These are phyloP conservation scores for Secale cereale DNA, from an alignment of 176 grass and related monocot genomes.

Conservation along the genomic window DNA sequence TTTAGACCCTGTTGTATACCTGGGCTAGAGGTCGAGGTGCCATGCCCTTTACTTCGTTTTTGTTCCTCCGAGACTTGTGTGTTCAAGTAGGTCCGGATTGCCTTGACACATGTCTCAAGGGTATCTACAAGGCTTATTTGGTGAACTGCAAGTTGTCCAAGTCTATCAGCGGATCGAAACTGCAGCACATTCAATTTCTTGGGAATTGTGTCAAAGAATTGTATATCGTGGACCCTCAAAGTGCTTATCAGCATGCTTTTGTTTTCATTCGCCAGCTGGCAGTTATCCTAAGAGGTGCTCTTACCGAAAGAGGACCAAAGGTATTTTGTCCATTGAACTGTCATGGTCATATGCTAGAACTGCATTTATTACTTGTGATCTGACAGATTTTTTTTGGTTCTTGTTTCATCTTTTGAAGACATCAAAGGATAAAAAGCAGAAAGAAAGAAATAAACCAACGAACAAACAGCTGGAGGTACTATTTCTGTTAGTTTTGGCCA, in stretches of 20 bases:
- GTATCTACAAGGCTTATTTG: slow-evolving; percentile 98
- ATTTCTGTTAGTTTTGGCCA: not conserved
- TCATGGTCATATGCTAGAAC: slow-evolving; percentile 2
- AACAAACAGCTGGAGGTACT: slow-evolving; percentile 77
- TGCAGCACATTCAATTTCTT: slow-evolving; percentile 86
- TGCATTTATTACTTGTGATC: slow-evolving; percentile 11
- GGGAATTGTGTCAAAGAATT: slow-evolving; percentile 91
- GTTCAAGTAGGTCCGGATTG: slow-evolving; percentile 84
- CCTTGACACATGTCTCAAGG: slow-evolving; percentile 79
- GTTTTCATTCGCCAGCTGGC: slow-evolving; percentile 93
- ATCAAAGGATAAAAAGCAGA: slow-evolving; percentile 68
- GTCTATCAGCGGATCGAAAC: slow-evolving; percentile 75
- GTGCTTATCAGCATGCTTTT: slow-evolving; percentile 89
- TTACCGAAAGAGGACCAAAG: slow-evolving; percentile 89
- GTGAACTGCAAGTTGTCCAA: slow-evolving; percentile 97
- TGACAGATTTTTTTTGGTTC: slow-evolving; percentile 15
- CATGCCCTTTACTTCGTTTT: slow-evolving; percentile 74
- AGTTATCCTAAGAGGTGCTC: slow-evolving; percentile 66
- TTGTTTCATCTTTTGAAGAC: slow-evolving; percentile 49
- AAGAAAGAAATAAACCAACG: slow-evolving; percentile 58
- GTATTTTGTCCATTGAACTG: slow-evolving; percentile 37
- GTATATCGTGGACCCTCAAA: slow-evolving; percentile 66
- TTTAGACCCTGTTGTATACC: slow-evolving; percentile 75
- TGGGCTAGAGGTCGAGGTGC: slow-evolving; percentile 84
- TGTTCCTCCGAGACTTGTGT: slow-evolving; percentile 93